Evolutionary conservation across 192 early-diverging fungal genomes (phyloP).

Genomic region (Phlyctochytrium arcticum): DNA sequence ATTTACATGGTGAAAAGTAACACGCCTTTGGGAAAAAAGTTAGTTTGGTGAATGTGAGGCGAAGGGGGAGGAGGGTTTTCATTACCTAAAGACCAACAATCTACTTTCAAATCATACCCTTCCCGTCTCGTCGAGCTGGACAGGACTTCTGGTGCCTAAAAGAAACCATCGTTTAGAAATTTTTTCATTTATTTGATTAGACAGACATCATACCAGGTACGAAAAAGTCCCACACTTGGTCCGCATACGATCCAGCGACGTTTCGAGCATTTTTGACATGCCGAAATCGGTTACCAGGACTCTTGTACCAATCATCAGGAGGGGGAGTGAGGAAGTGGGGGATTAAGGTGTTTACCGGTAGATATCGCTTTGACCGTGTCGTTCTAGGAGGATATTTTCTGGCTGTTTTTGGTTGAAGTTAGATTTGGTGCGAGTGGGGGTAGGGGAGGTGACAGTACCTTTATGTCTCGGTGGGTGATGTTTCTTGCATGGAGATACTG

Average conservation of each 20-base stretch:
- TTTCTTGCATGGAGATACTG: constrained; percentile 79
- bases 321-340: background rate
- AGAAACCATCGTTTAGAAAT: background rate
- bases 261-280: constrained; percentile 21
- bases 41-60: too few species aligned
- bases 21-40: constrained; percentile 2
- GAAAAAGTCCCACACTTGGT: constrained; percentile 26
- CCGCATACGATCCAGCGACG: constrained; percentile 14
- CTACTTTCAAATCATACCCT: constrained; percentile 10
- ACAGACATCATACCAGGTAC: constrained; percentile 11
- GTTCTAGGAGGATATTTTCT: constrained; percentile 24
- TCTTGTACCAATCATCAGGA: background rate
- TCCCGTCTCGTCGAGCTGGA: background rate
- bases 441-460: constrained; percentile 26
- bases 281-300: constrained; percentile 21
- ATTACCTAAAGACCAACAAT: constrained; percentile 29
- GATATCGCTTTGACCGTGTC: background rate
- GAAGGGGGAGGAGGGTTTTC: too few species aligned
- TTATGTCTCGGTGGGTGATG: constrained; percentile 86
- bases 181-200: background rate
- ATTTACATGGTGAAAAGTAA: constrained; percentile 21
- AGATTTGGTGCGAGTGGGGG: background rate
- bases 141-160: constrained; percentile 24
- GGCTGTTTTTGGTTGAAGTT: too few species aligned
- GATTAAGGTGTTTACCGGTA: constrained; percentile 4